Base-by-base conservation (phyloP, 148 eudicot species). In the Fagopyrum tataricum region DNA sequence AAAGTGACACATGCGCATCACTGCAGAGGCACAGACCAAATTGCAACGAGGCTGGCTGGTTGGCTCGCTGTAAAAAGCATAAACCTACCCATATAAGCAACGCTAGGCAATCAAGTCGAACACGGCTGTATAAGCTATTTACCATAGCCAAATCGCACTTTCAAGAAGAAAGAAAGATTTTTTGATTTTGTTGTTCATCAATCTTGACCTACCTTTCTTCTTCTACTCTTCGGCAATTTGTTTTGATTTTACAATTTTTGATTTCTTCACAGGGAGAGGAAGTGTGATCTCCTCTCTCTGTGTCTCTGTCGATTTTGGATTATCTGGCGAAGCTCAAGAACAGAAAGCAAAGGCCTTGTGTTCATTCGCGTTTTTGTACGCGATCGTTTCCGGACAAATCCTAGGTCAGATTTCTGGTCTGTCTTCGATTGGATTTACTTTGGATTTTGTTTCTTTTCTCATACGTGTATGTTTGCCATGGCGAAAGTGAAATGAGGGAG, bases 351-450 rank as follows among this genome's bases (percentile, higher is more conserved):
- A 10, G 6, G 74, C 76, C 78, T 76, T 73, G 80, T n/a, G n/a
- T 61, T 41, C 70, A 74, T 74, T 80, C 75, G 87, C 83, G 76
- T 7, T 64, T 84, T 73, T 74, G 43, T 76, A 64, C 74, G 71
- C 53, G 82, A 76, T 80, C 81, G 76, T 76, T 76, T 77, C 52
- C 20, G 75, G 85, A 81, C 79, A 78, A 75, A 80, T 85, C 82
- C 84, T 42, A 86, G 90, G 85, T 88, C 85, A 85, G 85, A 21
- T 53, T 75, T 81, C 80, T 75, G 84, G 84, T 67, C 42, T 76
- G 79, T 81, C 13, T 77, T 21, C 78, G 41, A 74, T 85, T 86
- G 87, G 89, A 80, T 70, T 41, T n/a, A 48, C 40, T 75, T 31
- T 31, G 39, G 69, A 42, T 64, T 39, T 37, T 37, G 69, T 37